These are phyloP conservation scores for Cyclotella distinguenda DNA, from an alignment of 108 stramenopile genomes.

Conservation along the genomic window DNA sequence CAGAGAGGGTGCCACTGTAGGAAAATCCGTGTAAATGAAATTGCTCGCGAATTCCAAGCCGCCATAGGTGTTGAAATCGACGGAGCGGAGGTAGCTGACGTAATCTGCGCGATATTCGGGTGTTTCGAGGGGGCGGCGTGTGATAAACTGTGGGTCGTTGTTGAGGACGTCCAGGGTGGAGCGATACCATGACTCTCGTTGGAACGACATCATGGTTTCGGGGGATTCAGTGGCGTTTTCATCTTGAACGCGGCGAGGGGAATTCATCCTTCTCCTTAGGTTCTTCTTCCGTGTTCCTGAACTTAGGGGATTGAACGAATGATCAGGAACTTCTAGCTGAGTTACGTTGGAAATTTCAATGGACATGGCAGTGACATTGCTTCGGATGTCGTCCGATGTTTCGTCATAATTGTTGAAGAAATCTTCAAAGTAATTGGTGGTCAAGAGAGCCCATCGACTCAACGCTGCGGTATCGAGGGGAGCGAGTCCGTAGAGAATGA, in stretches of 20 bases:
- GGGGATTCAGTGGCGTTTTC: background rate
- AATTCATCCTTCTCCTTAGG: slow-evolving; percentile 7
- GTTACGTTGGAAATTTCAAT: slow-evolving; percentile 20
- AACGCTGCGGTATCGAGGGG: slow-evolving; percentile 14
- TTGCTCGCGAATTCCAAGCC: slow-evolving; percentile 31
- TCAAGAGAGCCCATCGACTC: slow-evolving; percentile 28
- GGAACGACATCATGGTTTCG: slow-evolving; percentile 38
- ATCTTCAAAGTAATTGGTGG: slow-evolving; percentile 24
- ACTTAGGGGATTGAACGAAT: slow-evolving; percentile 28
- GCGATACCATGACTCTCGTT: slow-evolving; percentile 28
- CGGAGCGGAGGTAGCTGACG: slow-evolving; percentile 38
- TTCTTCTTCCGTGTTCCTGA: slow-evolving; percentile 15
- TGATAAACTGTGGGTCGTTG: slow-evolving; percentile 34
- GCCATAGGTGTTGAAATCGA: slow-evolving; percentile 20
- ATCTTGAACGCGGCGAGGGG: background rate
- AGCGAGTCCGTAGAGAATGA: slow-evolving; percentile 42
- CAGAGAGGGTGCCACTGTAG: slow-evolving; percentile 24
- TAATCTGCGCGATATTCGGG: slow-evolving; percentile 45
- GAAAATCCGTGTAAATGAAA: slow-evolving; percentile 42
- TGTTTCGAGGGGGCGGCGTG: slow-evolving; percentile 43
- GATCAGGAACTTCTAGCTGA: slow-evolving; percentile 15
- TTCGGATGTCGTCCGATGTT: slow-evolving; percentile 18
- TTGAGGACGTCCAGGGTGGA: slow-evolving; percentile 34
- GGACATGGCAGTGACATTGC: slow-evolving; percentile 22
- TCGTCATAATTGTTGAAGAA: slow-evolving; percentile 45